These are phyloP conservation scores for Phytophthora colocasiae DNA, from an alignment of 352 stramenopile species.

Conservation along the genomic window DNA sequence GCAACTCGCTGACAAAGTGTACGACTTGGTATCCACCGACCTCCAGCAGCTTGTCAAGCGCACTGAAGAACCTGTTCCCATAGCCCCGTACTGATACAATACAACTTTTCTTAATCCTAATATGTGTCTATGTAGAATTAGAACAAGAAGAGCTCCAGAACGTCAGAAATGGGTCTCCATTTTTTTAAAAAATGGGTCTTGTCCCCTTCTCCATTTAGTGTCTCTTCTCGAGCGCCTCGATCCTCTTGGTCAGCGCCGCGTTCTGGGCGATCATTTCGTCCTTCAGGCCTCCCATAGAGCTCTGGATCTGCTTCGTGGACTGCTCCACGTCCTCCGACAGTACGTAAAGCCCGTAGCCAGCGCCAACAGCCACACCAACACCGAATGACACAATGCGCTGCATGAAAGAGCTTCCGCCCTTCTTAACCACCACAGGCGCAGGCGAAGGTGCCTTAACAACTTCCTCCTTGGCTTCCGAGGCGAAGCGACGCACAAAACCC, in stretches of 20 bases:
- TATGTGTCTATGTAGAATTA: slow-evolving; percentile 10
- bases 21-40: slow-evolving; percentile 62
- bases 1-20: slow-evolving; percentile 69
- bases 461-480: slow-evolving; percentile 64
- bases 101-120: no score
- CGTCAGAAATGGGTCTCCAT: slow-evolving; percentile 19
- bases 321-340: slow-evolving; percentile 74
- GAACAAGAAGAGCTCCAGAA: background rate
- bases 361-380: slow-evolving; percentile 69
- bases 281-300: slow-evolving; percentile 68
- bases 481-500: slow-evolving; percentile 56
- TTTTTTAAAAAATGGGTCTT: background rate
- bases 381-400: slow-evolving; percentile 77
- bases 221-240: slow-evolving; percentile 79
- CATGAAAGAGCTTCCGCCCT: slow-evolving; percentile 71
- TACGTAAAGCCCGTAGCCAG: slow-evolving; percentile 73
- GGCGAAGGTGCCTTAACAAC: slow-evolving; percentile 28
- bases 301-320: slow-evolving; percentile 79
- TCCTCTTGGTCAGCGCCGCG: slow-evolving; percentile 69
- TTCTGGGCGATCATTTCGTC: slow-evolving; percentile 77
- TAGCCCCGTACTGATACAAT: slow-evolving; percentile 10
- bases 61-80: slow-evolving; percentile 16
- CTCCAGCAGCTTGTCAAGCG: slow-evolving; percentile 52
- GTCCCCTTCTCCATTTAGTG: slow-evolving; percentile 37
- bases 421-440: slow-evolving; percentile 46